A percentile compares a stretch with the other conserved stretches of the same genome.
phyloP scores from a whole-genome alignment of 306 rosid genomes.

The Malus orientalis region DNA sequence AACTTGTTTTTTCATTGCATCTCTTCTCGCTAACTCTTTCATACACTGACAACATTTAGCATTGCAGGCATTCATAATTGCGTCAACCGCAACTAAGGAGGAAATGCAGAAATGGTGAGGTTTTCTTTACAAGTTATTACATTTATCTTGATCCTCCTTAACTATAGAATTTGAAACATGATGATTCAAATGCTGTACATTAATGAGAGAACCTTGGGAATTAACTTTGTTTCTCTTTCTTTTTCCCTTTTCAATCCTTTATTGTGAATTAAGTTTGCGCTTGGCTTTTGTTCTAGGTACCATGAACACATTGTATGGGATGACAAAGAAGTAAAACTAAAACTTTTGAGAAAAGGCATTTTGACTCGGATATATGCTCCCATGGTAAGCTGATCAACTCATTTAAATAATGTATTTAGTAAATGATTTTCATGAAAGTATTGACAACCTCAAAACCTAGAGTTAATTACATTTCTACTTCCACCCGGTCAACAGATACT shows the following conservation, averaged over 20 bases:
- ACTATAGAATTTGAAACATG: background rate
- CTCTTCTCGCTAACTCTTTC: conserved; percentile 4
- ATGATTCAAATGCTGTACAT: background rate
- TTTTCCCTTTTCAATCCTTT: background rate
- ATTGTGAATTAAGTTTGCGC: background rate
- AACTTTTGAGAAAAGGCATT: conserved; percentile 80
- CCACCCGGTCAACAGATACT: no score
- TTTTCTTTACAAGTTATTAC: conserved; percentile 1
- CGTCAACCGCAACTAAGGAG: conserved; percentile 83
- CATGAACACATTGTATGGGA: conserved; percentile 90
- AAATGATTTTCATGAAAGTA: background rate
- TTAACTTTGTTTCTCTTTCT: background rate
- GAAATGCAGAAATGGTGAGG: conserved; percentile 82
- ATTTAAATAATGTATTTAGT: background rate
- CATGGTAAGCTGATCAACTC: conserved; percentile 41
- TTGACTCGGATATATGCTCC: conserved; percentile 88
- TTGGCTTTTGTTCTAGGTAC: conserved; percentile 50
- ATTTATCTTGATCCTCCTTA: background rate
- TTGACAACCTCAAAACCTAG: background rate
- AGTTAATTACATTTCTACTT: background rate
- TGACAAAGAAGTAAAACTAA: conserved; percentile 72
- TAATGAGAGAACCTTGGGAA: background rate
- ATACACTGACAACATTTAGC: conserved; percentile 14
- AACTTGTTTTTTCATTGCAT: conserved; percentile 4
- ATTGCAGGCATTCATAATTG: conserved; percentile 93